Evolutionary conservation across 164 flowering plant species (phyloP).

Genomic region (Kingdonia uniflora): DNA sequence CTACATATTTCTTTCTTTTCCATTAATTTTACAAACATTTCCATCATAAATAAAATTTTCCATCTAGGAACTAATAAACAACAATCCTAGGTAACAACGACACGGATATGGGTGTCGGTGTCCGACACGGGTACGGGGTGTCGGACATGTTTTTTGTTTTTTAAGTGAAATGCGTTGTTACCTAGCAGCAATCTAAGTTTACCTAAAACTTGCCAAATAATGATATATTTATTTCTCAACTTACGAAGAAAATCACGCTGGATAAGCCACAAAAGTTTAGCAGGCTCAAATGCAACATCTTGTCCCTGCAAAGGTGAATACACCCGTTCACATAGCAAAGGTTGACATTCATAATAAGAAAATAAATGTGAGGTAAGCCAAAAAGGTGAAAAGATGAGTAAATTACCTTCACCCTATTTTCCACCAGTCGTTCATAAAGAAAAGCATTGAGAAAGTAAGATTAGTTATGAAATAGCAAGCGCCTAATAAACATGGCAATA

Average conservation of each 20-base stretch:
- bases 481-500: conserved; percentile 1
- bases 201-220: neutral
- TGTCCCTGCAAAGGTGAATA: conserved; percentile 55
- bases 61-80: too few species aligned
- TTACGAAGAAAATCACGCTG: conserved; percentile 98
- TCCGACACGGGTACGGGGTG: too few species aligned
- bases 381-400: conserved; percentile 2
- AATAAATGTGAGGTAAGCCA: neutral
- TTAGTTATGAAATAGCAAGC: conserved; percentile 3
- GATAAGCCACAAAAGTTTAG: conserved; percentile 96
- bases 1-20: too few species aligned
- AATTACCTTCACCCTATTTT: conserved; percentile 82
- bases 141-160: too few species aligned
- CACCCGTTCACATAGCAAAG: neutral
- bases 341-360: neutral
- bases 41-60: too few species aligned
- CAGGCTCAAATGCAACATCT: conserved; percentile 98
- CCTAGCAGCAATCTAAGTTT: neutral
- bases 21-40: too few species aligned
- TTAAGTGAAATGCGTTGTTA: too few species aligned
- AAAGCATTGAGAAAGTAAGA: conserved; percentile 29
- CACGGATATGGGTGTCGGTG: too few species aligned
- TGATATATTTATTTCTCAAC: conserved; percentile 15
- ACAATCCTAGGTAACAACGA: too few species aligned
- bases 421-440: conserved; percentile 11